These are phyloP conservation scores for Rubia yunnanensis DNA, from an alignment of 257 asterid species.

Conservation along the genomic window DNA sequence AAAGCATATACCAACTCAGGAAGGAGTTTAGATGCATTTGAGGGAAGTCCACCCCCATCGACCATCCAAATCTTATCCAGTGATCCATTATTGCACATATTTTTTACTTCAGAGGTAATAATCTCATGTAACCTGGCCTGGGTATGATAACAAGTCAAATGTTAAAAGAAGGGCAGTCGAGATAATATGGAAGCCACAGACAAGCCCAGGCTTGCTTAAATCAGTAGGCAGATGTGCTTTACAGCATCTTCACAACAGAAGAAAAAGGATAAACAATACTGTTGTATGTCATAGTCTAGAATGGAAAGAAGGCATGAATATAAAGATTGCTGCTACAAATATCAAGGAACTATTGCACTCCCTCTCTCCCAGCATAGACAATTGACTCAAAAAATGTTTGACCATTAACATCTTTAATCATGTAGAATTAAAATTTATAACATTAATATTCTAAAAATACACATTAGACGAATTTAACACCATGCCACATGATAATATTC, in stretches of 20 bases:
- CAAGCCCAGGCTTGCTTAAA: neutral
- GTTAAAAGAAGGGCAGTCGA: neutral
- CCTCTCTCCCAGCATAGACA: no score
- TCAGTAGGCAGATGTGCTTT: neutral
- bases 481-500: no score
- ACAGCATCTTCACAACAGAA: neutral
- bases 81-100: constrained; percentile 18
- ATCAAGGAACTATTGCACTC: no score
- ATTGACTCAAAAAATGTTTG: no score
- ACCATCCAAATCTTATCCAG: constrained; percentile 84
- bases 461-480: no score
- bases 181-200: constrained; percentile 3
- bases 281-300: neutral
- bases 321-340: no score
- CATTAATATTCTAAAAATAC: no score
- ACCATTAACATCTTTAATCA: no score
- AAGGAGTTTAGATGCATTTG: constrained; percentile 64
- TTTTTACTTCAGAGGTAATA: constrained; percentile 49
- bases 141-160: neutral
- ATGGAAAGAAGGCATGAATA: neutral
- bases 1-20: constrained; percentile 50
- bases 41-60: constrained; percentile 89
- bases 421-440: no score
- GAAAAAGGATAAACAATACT: neutral
- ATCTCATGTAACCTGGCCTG: constrained; percentile 83